Percentiles rank a stretch among this genome's conserved stretches.
These are phyloP conservation scores for Hirschioporus abietinus DNA, from an alignment of 768 basidiomycete species.

Conservation along the genomic window DNA sequence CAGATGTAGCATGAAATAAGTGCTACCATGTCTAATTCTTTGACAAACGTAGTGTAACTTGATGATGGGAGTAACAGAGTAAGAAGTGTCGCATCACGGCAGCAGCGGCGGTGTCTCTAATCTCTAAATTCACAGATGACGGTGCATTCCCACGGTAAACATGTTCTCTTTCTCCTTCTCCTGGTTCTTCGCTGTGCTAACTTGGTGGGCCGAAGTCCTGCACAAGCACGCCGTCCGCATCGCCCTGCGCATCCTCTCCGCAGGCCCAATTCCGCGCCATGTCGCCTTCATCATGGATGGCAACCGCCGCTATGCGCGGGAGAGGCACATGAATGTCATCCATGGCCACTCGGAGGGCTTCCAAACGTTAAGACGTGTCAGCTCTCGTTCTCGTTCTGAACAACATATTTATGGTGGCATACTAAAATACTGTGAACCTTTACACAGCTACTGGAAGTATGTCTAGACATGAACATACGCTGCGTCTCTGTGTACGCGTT, in stretches of 20 bases:
- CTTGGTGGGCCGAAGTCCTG: conserved; percentile 1
- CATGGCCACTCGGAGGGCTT: conserved; percentile 88
- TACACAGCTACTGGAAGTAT: conserved; percentile 69
- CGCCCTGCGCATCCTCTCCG: conserved; percentile 61
- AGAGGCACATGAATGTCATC: conserved; percentile 53
- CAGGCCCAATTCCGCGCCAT: conserved; percentile 85
- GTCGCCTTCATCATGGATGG: conserved; percentile 98
- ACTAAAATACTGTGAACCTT: not conserved
- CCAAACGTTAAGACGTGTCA: conserved; percentile 67
- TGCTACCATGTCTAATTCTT: not conserved
- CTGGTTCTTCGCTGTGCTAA: not conserved
- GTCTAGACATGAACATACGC: conserved; percentile 68
- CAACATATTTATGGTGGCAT: not conserved
- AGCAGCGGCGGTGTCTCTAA: no score
- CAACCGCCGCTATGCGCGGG: conserved; percentile 84
- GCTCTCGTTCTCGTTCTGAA: conserved; percentile 21
- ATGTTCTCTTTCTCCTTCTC: not conserved
- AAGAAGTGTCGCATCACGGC: not conserved
- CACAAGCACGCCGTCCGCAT: conserved; percentile 31
- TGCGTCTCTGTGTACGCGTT: conserved; percentile 98
- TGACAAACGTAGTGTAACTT: not conserved
- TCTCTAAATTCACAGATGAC: not conserved
- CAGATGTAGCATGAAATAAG: not conserved
- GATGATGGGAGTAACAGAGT: not conserved
- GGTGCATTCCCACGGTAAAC: not conserved